Base-by-base conservation (phyloP, 2,329 filamentous ascomycete species). In the Cephalotrichum gorgonifer region DNA sequence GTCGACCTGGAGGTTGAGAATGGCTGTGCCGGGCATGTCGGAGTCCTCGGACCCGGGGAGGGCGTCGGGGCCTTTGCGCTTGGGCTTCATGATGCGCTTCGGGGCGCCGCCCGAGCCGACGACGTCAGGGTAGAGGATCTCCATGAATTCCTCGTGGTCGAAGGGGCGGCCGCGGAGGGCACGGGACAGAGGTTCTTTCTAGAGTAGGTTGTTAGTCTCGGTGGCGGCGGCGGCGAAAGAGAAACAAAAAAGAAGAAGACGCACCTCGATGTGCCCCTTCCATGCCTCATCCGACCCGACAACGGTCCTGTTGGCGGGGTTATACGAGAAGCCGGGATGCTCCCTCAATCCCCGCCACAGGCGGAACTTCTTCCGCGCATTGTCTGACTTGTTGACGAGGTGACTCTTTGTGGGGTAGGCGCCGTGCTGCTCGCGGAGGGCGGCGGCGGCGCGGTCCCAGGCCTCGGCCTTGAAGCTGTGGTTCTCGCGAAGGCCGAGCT, bases 301-400 rank as follows among this genome's bases (percentile, higher is more conserved):
- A 27, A 81, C 75, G 15, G 70, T 78, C 54, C 66, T 67, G 9
- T 70, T 69, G 23, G 62, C 60, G 5, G 69, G 63, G 52, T 78
- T 75, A 56, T 80, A 81, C 3, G 70, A 59, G 51, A 81, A 81
- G 12, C 76, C 73, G 2, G 74, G 71, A 51, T 81, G 71, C 58
- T 80, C 77, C 23, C 76, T 66, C 54, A 81, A 61, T 22, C 76
- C 75, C 17, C 77, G 65, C 77, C 77, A 81, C 47, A 80, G 64
- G n/a, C 77, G 74, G 53, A 80, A 81, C 56, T 77, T 75, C 61
- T 81, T 81, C 46, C 77, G 71, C 51, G 77, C 77, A 60, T 81
- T 81, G 62, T 81, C 77, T 54, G 75, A 78, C 64, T 81, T 81
- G 66, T 81, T 81, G 61, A 81, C 78, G 31, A 81, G 71, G 49